Percentiles rank a stretch among this genome's conserved stretches.
Evolutionary conservation across 768 basidiomycete species (phyloP).

Genomic region (Lanmaoa pseudosensibilis): DNA sequence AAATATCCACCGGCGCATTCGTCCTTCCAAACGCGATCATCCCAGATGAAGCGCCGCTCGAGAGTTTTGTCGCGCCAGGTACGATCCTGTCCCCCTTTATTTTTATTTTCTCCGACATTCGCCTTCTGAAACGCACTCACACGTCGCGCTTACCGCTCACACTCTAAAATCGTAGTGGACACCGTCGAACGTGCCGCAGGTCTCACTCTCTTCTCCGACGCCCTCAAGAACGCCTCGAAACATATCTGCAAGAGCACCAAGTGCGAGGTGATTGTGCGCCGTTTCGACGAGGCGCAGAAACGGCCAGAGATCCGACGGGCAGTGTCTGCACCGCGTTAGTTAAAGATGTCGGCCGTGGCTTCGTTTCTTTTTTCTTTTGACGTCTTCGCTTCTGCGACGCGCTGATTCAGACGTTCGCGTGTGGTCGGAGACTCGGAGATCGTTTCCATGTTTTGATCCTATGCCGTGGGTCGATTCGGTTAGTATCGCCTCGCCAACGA

Average conservation of each 20-base stretch:
- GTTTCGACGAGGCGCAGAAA: constrained; percentile 90
- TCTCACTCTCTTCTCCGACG: constrained; percentile 81
- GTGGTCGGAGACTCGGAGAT: background rate
- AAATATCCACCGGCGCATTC: constrained; percentile 90
- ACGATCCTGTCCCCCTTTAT: background rate
- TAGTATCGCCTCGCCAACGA: background rate
- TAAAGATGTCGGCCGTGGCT: too few species aligned
- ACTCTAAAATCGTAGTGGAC: constrained; percentile 61
- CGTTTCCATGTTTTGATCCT: background rate
- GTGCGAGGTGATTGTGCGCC: constrained; percentile 84
- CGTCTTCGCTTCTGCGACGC: constrained; percentile 2
- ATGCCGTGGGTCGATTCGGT: background rate
- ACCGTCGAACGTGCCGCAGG: constrained; percentile 90
- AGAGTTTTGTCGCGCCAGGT: constrained; percentile 84
- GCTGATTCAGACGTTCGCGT: background rate
- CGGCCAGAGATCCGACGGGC: constrained; percentile 52
- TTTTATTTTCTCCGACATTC: background rate
- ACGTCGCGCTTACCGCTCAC: background rate
- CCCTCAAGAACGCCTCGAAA: constrained; percentile 69
- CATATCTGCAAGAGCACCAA: constrained; percentile 88
- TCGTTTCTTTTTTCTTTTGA: background rate
- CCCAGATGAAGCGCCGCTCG: constrained; percentile 76
- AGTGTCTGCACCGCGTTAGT: constrained; percentile 41
- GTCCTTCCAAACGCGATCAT: constrained; percentile 95
- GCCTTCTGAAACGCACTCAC: background rate